These are phyloP conservation scores for Prillingera fragicola DNA, from an alignment of 1,284 basidiomycete genomes.

Conservation along the genomic window DNA sequence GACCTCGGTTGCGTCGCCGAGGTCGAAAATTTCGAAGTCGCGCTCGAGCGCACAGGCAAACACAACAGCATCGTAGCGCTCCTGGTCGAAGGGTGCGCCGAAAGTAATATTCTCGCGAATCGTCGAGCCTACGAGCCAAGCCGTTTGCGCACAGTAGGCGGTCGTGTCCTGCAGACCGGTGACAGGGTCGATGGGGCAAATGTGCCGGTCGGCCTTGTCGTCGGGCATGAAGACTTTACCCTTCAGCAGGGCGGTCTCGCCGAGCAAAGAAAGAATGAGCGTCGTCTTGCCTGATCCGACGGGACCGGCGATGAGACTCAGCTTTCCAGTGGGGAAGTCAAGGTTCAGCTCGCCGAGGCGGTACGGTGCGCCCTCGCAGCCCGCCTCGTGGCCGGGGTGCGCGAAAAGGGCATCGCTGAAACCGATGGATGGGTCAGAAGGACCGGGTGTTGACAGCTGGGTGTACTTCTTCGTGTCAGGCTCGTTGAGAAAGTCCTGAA, in stretches of 20 bases:
- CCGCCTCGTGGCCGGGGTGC: conserved; percentile 26
- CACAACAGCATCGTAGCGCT: conserved; percentile 50
- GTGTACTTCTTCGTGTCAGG: conserved; percentile 55
- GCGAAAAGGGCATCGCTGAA: conserved; percentile 51
- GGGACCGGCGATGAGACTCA: conserved; percentile 48
- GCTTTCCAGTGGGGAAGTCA: conserved; percentile 46
- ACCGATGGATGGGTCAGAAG: conserved; percentile 49
- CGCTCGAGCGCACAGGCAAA: conserved; percentile 53
- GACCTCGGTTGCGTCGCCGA: conserved; percentile 55
- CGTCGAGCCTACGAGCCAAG: conserved; percentile 55
- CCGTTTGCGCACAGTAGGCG: conserved; percentile 54
- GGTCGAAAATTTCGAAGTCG: conserved; percentile 53
- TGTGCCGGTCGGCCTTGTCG: conserved; percentile 41
- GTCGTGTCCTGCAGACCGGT: conserved; percentile 51
- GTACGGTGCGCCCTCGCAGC: conserved; percentile 37
- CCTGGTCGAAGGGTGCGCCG: conserved; percentile 48
- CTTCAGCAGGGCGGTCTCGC: conserved; percentile 52
- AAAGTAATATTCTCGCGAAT: conserved; percentile 56
- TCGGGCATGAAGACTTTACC: conserved; percentile 55
- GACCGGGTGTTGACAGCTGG: conserved; percentile 46
- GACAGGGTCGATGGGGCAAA: conserved; percentile 48
- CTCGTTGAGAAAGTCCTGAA: conserved; percentile 52
- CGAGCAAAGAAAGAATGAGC: conserved; percentile 56
- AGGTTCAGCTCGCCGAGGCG: conserved; percentile 50
- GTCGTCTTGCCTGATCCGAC: conserved; percentile 64